These are phyloP conservation scores for Globisporangium nunn DNA, from an alignment of 352 stramenopile species.

Conservation along the genomic window DNA sequence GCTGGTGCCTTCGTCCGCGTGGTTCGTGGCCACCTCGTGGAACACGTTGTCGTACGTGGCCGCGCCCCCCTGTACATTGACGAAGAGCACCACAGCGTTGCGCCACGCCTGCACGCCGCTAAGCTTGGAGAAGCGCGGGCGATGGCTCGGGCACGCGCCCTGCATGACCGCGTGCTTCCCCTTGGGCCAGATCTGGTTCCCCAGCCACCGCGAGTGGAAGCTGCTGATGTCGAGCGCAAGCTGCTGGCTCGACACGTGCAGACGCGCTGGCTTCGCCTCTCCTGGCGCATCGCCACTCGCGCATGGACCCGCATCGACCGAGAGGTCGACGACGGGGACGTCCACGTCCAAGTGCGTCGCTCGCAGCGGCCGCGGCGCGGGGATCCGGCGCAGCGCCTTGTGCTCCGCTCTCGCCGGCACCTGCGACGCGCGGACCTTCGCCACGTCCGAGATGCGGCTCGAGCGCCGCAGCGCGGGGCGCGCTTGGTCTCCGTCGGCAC, in stretches of 20 bases:
- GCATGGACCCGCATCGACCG: too few species aligned
- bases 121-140: slow-evolving; percentile 29
- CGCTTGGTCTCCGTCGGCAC: not conserved
- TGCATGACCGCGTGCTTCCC: slow-evolving; percentile 50
- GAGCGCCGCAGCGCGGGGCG: slow-evolving; percentile 18
- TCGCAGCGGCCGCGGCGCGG: not conserved
- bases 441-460: slow-evolving; percentile 7
- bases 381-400: not conserved
- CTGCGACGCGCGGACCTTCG: not conserved
- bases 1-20: not conserved
- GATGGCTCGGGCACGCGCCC: slow-evolving; percentile 25
- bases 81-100: slow-evolving; percentile 50
- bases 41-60: slow-evolving; percentile 45
- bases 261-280: not conserved
- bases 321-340: slow-evolving; percentile 10
- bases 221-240: slow-evolving; percentile 27
- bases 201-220: slow-evolving; percentile 45
- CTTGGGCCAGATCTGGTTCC: slow-evolving; percentile 39
- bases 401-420: not conserved
- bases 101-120: slow-evolving; percentile 43
- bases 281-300: not conserved
- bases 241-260: slow-evolving; percentile 13
- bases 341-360: slow-evolving; percentile 7
- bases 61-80: slow-evolving; percentile 28
- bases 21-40: slow-evolving; percentile 17